A percentile compares a stretch with the other conserved stretches of the same genome.
These are phyloP conservation scores for Saksenaea oblongispora DNA, from an alignment of 371 early-diverging fungal species.

Conservation along the genomic window DNA sequence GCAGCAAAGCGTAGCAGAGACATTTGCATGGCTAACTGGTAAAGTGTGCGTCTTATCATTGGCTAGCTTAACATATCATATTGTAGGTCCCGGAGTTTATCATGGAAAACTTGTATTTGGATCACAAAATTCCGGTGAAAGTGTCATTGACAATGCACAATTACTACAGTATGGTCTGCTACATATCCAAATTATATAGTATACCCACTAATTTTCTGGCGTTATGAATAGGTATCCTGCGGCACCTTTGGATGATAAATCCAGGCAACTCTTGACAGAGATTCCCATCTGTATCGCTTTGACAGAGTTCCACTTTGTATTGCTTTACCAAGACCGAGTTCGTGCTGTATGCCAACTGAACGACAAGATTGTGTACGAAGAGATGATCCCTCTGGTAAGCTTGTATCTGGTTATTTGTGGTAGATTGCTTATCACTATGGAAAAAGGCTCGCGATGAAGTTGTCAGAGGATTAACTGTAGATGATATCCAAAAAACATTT, in stretches of 20 bases:
- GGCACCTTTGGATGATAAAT: slow-evolving; percentile 40
- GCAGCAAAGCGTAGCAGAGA: slow-evolving; percentile 59
- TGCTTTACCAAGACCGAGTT: slow-evolving; percentile 71
- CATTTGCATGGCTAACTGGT: slow-evolving; percentile 76
- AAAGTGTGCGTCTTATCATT: not conserved
- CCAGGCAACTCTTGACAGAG: slow-evolving; percentile 36
- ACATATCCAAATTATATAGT: slow-evolving; percentile 7
- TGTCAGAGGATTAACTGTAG: slow-evolving; percentile 65
- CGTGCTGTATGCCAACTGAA: slow-evolving; percentile 76
- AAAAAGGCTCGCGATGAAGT: slow-evolving; percentile 47
- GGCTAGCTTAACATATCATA: not conserved
- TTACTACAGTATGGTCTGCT: slow-evolving; percentile 59
- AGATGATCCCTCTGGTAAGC: slow-evolving; percentile 64
- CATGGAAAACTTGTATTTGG: slow-evolving; percentile 75
- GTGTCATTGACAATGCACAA: slow-evolving; percentile 71
- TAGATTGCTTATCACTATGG: not conserved
- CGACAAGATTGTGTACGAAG: slow-evolving; percentile 77
- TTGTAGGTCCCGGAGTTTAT: slow-evolving; percentile 68
- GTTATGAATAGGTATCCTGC: slow-evolving; percentile 45
- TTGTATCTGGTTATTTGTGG: not conserved
- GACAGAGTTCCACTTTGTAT: slow-evolving; percentile 83
- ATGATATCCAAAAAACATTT: slow-evolving; percentile 73
- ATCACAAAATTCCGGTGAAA: slow-evolving; percentile 68
- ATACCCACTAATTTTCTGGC: not conserved
- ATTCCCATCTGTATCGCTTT: slow-evolving; percentile 71